Conservation (phyloP, 305 asterid species). For the Fraxinus ornus region DNA sequence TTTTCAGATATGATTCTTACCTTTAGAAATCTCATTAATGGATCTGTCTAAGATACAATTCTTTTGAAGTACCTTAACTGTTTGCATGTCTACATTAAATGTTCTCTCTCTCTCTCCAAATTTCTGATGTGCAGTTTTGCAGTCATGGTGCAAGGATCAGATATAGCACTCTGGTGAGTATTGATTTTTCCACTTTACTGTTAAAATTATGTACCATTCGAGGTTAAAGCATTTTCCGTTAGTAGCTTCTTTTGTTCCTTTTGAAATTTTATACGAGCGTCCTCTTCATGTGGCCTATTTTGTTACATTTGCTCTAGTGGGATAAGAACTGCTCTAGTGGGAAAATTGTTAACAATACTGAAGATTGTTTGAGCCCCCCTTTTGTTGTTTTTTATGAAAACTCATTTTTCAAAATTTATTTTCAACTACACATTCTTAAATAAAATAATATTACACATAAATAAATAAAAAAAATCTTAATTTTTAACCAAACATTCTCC, state of each 20-base stretch:
- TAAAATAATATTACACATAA: too few relatives aligned
- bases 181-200: not conserved
- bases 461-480: too few relatives aligned
- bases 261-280: not conserved
- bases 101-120: too few relatives aligned
- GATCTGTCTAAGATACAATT: not conserved
- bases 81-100: constrained; percentile 11
- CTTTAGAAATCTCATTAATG: constrained; percentile 20
- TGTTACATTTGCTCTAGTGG: not conserved
- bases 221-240: not conserved
- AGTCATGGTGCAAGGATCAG: too few relatives aligned
- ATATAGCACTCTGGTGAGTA: not conserved
- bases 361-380: too few relatives aligned
- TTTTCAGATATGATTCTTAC: constrained; percentile 20
- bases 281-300: not conserved
- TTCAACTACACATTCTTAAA: too few relatives aligned
- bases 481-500: too few relatives aligned
- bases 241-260: not conserved
- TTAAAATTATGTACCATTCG: not conserved
- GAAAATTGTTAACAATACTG: too few relatives aligned
- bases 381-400: too few relatives aligned
- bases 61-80: constrained; percentile 24
- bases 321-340: not conserved
- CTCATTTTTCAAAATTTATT: too few relatives aligned
- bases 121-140: too few relatives aligned